Evolutionary conservation across 192 early-diverging fungal genomes (phyloP).

Genomic region (Coemansia reversa): DNA sequence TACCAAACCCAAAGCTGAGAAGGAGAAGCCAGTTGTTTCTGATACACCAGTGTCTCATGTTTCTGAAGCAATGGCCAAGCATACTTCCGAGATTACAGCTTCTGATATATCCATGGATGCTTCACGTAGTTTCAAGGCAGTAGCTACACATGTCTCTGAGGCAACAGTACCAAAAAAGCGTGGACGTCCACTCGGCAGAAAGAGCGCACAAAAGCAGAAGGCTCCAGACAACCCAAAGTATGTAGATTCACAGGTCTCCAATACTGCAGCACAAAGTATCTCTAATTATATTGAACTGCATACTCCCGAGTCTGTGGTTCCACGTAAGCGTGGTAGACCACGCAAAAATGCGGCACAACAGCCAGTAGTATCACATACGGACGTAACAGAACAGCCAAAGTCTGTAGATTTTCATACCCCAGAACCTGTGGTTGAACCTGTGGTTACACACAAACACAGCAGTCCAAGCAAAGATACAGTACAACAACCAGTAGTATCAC

Average conservation of each 20-base stretch:
- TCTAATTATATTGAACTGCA: neutral
- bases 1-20: neutral
- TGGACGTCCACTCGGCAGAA: neutral
- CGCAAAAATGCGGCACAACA: conserved; percentile 5
- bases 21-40: neutral
- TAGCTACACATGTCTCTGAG: neutral
- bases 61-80: neutral
- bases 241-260: neutral
- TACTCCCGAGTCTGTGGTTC: neutral
- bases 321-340: conserved; percentile 7
- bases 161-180: conserved; percentile 1
- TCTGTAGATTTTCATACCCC: neutral
- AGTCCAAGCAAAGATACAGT: neutral
- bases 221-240: neutral
- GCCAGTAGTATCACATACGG: neutral
- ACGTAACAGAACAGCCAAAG: neutral
- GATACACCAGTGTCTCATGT: too few relatives aligned
- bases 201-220: neutral
- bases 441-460: neutral
- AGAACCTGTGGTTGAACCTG: neutral
- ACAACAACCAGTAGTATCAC: neutral
- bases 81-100: neutral
- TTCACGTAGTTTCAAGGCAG: neutral
- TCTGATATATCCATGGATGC: neutral
- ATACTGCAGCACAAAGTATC: neutral